phyloP scores from a whole-genome alignment of 1,284 basidiomycete species.

The Afroboletus lepidellus region DNA sequence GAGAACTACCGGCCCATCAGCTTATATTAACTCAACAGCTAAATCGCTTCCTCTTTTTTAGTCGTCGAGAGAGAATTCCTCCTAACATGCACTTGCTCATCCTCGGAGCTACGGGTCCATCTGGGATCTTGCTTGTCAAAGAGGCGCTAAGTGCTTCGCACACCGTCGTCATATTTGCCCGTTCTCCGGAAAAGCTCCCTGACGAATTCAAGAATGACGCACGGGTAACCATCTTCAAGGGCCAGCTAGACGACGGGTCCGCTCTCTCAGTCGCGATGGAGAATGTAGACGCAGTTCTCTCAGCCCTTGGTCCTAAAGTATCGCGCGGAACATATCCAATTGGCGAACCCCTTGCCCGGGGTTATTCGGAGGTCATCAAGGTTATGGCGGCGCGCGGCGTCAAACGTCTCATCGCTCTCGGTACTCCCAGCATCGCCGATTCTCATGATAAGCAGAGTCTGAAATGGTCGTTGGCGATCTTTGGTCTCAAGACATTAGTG shows the following conservation, averaged over 20 bases:
- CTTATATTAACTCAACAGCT: not conserved
- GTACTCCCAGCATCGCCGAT: slow-evolving; percentile 63
- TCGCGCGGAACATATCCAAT: slow-evolving; percentile 39
- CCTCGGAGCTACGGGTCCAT: slow-evolving; percentile 60
- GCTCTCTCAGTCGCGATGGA: slow-evolving; percentile 50
- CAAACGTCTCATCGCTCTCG: slow-evolving; percentile 60
- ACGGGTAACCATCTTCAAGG: slow-evolving; percentile 49
- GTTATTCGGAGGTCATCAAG: slow-evolving; percentile 52
- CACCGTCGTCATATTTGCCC: slow-evolving; percentile 56
- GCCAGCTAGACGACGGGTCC: slow-evolving; percentile 51
- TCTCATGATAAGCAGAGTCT: slow-evolving; percentile 54
- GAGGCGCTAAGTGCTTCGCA: slow-evolving; percentile 47
- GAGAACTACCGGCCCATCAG: not conserved
- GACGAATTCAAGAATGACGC: slow-evolving; percentile 45
- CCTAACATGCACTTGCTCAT: slow-evolving; percentile 41
- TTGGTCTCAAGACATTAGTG: slow-evolving; percentile 37
- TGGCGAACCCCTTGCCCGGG: slow-evolving; percentile 58
- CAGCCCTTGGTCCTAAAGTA: slow-evolving; percentile 57
- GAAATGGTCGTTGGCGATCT: slow-evolving; percentile 45
- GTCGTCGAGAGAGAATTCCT: not conserved
- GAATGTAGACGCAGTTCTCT: slow-evolving; percentile 60
- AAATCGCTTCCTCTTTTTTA: not conserved
- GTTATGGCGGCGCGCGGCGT: slow-evolving; percentile 51
- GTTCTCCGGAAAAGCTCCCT: slow-evolving; percentile 61
- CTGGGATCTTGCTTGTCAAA: slow-evolving; percentile 53